Base-by-base conservation (phyloP, 768 basidiomycete genomes). In the Tulasnella sp. region DNA sequence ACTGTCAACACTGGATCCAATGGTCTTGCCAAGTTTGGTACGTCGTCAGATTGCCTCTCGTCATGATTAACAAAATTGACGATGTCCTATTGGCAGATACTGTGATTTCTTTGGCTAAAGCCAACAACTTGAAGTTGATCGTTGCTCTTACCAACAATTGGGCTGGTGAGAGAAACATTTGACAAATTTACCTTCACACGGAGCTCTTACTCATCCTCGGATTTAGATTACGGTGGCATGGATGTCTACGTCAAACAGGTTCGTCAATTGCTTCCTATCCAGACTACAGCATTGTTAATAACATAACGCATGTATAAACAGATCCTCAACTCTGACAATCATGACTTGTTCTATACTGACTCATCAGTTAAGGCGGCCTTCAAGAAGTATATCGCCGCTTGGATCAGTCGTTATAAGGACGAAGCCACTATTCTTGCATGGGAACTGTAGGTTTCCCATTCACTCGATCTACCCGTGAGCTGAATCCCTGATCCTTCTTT, bases 161-260 rank as follows among this genome's bases (percentile, higher is more conserved):
- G 57, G n/a, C 20, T 19, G 56, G 75, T 76, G 54, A 60, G 74
- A 63, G 27, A 19, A 9, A 20, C 15, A 28, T 25, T 5, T n/a
- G 6, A 1, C 5, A 29, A 24, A 37, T 33, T 13, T 13, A 24
- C 74, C 78, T 77, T 5, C 31, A 20, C n/a, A n/a, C n/a, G n/a
- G n/a, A 37, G n/a, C 5, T n/a, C n/a, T n/a, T n/a, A n/a, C n/a
- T n/a, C n/a, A n/a, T 37, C 13, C 6, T n/a, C 8, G 20, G n/a
- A 35, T 37, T 79, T 78, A 63, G 78, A 78, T 60, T 78, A 73
- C 53, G 78, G 77, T 24, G 79, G 78, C 31, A 79, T 81, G 77
- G 78, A 81, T 53, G 75, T 79, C 16, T 80, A 80, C 58, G 73
- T 78, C 44, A 67, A 67, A 16, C 77, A 79, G 58, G 63, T 7